Evolutionary conservation across 2,329 filamentous ascomycete genomes (phyloP), one percentile per base, ranked within the genome.

Genomic region (Ploettnerulaceae sp.): DNA sequence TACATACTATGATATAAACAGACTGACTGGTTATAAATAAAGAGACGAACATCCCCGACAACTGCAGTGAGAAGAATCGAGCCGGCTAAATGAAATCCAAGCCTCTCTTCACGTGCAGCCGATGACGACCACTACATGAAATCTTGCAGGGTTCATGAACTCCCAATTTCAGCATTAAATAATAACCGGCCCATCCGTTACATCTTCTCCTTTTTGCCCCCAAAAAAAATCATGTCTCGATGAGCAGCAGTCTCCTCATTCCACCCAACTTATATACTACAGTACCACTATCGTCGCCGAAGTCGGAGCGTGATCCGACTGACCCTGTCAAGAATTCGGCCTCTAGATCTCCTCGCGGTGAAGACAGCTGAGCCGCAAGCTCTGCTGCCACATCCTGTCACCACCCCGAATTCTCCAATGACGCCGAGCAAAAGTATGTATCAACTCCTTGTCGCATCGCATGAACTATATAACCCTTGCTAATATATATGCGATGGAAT

Each of bases 341-440:
- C 56, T 26, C 50, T 52, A 39, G 37, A 55, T 31, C 47, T 60
- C 35, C 46, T 59, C 41, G 49, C 55, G 52, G 58, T 57, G 31
- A 58, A 60, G 45, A 56, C 57, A 29, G 50, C 50, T 32, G 45
- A 53, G 45, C 56, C 49, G 36, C 37, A 36, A 24, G 46, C 47
- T 51, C 38, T 57, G 8, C 52, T 63, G 4, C 61, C 61, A 4
- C 36, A 48, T 34, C 60, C 61, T 29, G 61, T 62, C 25, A 62
- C 58, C 9, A 61, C 60, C 11, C 57, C 61, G 0, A 57, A 53
- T 31, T 48, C 57, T 32, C 37, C 54, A 44, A 71, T 71, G 69
- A 60, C 64, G 22, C 62, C 67, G 11, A 68, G 59, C 49, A 67
- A 66, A 51, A 70, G 66, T 61, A 58, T 22, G 59, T 56, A 26